Conservation (phyloP, 345 rosid genomes). For the Melaleuca alternifolia region DNA sequence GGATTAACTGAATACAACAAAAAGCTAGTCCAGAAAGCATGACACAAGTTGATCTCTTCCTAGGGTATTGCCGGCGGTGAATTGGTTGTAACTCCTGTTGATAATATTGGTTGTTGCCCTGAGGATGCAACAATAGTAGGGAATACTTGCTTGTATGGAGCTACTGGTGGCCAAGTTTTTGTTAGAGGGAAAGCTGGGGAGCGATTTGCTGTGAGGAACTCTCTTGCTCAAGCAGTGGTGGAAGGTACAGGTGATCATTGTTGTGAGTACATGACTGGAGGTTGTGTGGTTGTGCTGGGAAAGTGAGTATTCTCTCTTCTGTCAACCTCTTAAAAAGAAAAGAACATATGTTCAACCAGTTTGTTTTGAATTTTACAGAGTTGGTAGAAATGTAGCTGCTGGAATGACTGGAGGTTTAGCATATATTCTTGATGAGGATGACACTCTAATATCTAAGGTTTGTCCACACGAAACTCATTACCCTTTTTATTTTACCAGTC, state of each 20-base stretch:
- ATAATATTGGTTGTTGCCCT: slow-evolving; percentile 64
- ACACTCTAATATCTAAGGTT: slow-evolving; percentile 86
- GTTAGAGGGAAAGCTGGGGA: slow-evolving; percentile 98
- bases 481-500: background rate
- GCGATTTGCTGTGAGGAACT: slow-evolving; percentile 96
- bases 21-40: background rate
- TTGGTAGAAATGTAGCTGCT: slow-evolving; percentile 98
- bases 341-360: background rate
- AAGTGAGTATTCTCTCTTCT: slow-evolving; percentile 50
- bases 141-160: slow-evolving; percentile 94
- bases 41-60: background rate
- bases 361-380: slow-evolving; percentile 35
- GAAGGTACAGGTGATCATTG: slow-evolving; percentile 99
- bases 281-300: slow-evolving; percentile 91
- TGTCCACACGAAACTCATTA: background rate
- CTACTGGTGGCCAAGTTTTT: slow-evolving; percentile 94
- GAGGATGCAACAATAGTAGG: slow-evolving; percentile 97
- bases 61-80: slow-evolving; percentile 99
- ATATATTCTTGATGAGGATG: slow-evolving; percentile 86
- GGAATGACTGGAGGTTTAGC: slow-evolving; percentile 99
- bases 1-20: background rate
- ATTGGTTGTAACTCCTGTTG: slow-evolving; percentile 76
- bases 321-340: background rate
- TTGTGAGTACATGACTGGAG: slow-evolving; percentile 99
- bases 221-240: slow-evolving; percentile 95